Conservation (phyloP, 1,284 basidiomycete species). For the Hemileia vastatrix region DNA sequence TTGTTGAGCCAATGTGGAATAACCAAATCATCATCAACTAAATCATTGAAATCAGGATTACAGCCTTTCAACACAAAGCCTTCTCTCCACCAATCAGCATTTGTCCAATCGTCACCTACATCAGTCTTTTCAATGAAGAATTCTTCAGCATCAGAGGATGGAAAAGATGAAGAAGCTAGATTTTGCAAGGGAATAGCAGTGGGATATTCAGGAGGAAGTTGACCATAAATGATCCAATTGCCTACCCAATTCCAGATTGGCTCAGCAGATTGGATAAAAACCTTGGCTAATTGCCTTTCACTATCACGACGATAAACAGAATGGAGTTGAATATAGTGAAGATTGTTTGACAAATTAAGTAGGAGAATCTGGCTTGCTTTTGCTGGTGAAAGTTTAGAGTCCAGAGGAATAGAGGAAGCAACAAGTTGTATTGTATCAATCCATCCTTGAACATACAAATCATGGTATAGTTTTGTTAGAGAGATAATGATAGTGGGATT, state of each 20-base stretch:
- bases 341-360: not conserved
- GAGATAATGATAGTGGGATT: not conserved
- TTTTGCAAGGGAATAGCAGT: not conserved
- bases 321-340: not conserved
- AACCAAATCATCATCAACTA: too few relatives aligned
- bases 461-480: constrained; percentile 6
- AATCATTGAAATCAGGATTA: constrained; percentile 5
- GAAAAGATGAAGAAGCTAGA: not conserved
- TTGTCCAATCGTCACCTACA: not conserved
- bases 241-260: constrained; percentile 15
- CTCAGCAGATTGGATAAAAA: constrained; percentile 1
- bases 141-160: not conserved
- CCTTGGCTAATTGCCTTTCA: constrained; percentile 9
- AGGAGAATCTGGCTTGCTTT: not conserved
- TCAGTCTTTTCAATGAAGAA: constrained; percentile 2
- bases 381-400: too few relatives aligned
- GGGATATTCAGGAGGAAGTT: constrained; percentile 17
- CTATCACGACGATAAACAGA: not conserved
- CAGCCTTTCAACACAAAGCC: not conserved
- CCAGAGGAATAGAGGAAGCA: not conserved
- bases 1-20: too few relatives aligned
- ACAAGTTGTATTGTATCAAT: constrained; percentile 1
- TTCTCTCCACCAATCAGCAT: constrained; percentile 10
- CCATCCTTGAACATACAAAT: constrained; percentile 8
- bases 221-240: constrained; percentile 11